These are phyloP conservation scores for Fagopyrum homotropicum DNA, from an alignment of 148 eudicot species.

Conservation along the genomic window DNA sequence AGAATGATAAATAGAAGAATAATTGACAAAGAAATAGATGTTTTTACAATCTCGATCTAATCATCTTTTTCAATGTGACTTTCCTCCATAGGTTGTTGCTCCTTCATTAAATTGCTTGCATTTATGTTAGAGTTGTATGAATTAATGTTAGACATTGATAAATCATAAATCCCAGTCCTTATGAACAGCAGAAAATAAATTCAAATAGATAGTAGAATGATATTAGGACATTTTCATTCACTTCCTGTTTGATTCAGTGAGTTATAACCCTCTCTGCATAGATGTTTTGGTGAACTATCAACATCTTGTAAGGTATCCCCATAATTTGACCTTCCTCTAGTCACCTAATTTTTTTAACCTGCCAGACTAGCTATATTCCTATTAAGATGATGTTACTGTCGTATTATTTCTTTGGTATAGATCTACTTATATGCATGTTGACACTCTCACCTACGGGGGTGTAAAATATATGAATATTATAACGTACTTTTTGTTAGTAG, in stretches of 20 bases:
- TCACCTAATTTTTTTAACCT: neutral
- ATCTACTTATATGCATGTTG: too few relatives aligned
- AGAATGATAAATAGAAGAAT: too few relatives aligned
- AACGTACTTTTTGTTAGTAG: too few relatives aligned
- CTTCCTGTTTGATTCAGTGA: neutral
- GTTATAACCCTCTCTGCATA: neutral
- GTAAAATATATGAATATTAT: too few relatives aligned
- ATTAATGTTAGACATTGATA: neutral
- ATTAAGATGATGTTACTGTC: neutral
- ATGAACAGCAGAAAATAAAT: neutral
- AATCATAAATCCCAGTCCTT: neutral
- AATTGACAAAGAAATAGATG: too few relatives aligned
- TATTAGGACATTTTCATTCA: neutral
- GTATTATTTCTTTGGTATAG: neutral
- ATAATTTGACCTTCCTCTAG: neutral
- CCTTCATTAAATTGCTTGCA: neutral
- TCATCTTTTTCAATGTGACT: too few relatives aligned
- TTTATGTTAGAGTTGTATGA: neutral
- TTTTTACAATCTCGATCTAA: too few relatives aligned
- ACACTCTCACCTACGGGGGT: too few relatives aligned
- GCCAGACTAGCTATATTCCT: neutral
- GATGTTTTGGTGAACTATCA: neutral
- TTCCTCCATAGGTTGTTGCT: neutral
- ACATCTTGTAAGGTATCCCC: neutral
- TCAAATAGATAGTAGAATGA: neutral